These are phyloP conservation scores for Aquilaria agallochum DNA, from an alignment of 441 rosid genomes.

Conservation along the genomic window DNA sequence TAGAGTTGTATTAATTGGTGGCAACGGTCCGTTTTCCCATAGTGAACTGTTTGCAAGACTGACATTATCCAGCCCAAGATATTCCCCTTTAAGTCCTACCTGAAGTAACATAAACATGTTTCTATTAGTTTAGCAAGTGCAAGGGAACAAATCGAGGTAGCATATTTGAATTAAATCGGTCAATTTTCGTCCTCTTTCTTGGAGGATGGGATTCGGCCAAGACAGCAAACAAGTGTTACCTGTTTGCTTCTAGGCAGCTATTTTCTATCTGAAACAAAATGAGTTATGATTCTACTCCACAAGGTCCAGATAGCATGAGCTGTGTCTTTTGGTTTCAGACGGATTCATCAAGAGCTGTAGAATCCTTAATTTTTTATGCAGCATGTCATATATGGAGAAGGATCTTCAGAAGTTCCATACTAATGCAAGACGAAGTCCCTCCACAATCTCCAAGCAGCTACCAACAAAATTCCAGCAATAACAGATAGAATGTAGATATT, in stretches of 20 bases:
- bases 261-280: no score
- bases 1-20: slow-evolving; percentile 43
- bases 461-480: neutral
- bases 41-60: slow-evolving; percentile 44
- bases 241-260: no score
- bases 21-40: slow-evolving; percentile 37
- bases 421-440: neutral
- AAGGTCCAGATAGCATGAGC: no score
- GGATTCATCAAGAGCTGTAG: neutral
- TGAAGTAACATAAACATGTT: slow-evolving; percentile 17
- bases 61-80: slow-evolving; percentile 38
- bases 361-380: neutral
- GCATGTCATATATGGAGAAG: no score
- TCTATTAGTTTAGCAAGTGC: no score
- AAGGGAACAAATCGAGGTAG: no score
- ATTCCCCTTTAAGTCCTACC: slow-evolving; percentile 69
- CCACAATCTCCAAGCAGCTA: neutral
- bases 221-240: no score
- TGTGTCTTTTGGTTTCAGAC: no score
- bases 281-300: no score
- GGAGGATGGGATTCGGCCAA: no score
- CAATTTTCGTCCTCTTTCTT: no score
- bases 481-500: slow-evolving; percentile 3
- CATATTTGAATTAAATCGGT: no score
- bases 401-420: neutral